Base-by-base conservation (phyloP, 441 rosid species). In the Pelargonium myrrhifolium region DNA sequence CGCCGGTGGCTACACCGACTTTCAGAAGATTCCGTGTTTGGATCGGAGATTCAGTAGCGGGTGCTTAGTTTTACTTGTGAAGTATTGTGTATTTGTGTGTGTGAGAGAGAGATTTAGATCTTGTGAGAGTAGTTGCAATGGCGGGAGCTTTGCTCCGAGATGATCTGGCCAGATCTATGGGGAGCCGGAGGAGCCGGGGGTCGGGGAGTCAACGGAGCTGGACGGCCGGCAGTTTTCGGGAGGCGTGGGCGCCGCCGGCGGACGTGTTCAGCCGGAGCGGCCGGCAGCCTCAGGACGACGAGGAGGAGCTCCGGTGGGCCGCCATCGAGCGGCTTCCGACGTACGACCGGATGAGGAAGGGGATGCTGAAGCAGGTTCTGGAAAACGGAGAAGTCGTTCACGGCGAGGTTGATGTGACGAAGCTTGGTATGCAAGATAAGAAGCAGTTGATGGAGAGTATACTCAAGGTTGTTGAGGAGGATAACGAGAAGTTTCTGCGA, bases 301-400 rank as follows among this genome's bases (percentile, higher is more conserved):
- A 81, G 69, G 89, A 84, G 45, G 88, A 85, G 79, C 83, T 87
- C 43, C 81, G 71, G 69, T 84, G 89, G 92, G 92, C 88, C 1
- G 86, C 92, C 35, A 83, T 87, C 58, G 89, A 87, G 77, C 76
- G 86, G 55, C 81, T 85, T 22, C 88, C 92, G 3, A 87, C 89
- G 3, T 81, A 82, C 65, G 81, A 83, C 64, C 68, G 89, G 21
- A 10, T 85, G 53, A 76, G 72, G 67, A 85, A 72, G 67, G 82
- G 81, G 4, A 69, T 85, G 42, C 49, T 87, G 42, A 77, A 65
- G 74, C 81, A 81, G 42, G 84, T 77, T 43, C 45, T 72, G 73
- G 84, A 73, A 7, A 73, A 76, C 66, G 89, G 85, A 61, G 74
- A 51, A 6, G 71, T 86, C 61, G 78, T 72, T 6, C 81, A 76